Conservation (phyloP, 1,284 basidiomycete genomes). For the Ustilago cynodontis region DNA sequence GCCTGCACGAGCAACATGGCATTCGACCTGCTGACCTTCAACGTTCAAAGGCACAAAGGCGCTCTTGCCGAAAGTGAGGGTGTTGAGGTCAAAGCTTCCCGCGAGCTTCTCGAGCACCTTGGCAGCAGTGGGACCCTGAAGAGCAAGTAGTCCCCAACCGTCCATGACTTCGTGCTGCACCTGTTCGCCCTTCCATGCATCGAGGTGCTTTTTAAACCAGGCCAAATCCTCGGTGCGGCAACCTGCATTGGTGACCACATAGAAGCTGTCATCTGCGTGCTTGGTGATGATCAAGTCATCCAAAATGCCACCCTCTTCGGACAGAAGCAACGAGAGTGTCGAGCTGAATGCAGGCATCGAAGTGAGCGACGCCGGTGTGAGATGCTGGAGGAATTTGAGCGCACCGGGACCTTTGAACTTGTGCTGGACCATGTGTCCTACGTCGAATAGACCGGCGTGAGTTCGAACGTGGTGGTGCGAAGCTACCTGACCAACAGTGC, state of each 20-base stretch:
- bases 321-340: slow-evolving; percentile 87
- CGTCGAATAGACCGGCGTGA: slow-evolving; percentile 91
- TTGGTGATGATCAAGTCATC: slow-evolving; percentile 80
- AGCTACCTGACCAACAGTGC: slow-evolving; percentile 76
- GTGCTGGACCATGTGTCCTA: slow-evolving; percentile 88
- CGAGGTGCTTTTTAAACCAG: slow-evolving; percentile 80
- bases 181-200: slow-evolving; percentile 71
- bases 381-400: slow-evolving; percentile 82
- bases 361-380: slow-evolving; percentile 75
- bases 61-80: slow-evolving; percentile 67
- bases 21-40: slow-evolving; percentile 71
- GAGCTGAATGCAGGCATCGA: slow-evolving; percentile 78
- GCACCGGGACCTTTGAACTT: slow-evolving; percentile 70
- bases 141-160: slow-evolving; percentile 86
- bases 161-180: slow-evolving; percentile 87
- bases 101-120: slow-evolving; percentile 78
- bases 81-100: slow-evolving; percentile 74
- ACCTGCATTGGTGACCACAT: slow-evolving; percentile 96
- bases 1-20: slow-evolving; percentile 92
- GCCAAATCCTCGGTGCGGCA: slow-evolving; percentile 83
- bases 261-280: slow-evolving; percentile 76
- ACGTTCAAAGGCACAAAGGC: slow-evolving; percentile 73
- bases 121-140: slow-evolving; percentile 90
- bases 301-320: slow-evolving; percentile 90
- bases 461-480: slow-evolving; percentile 91